Conservation (phyloP, 345 rosid species). For the Zanthoxylum bungeanum region DNA sequence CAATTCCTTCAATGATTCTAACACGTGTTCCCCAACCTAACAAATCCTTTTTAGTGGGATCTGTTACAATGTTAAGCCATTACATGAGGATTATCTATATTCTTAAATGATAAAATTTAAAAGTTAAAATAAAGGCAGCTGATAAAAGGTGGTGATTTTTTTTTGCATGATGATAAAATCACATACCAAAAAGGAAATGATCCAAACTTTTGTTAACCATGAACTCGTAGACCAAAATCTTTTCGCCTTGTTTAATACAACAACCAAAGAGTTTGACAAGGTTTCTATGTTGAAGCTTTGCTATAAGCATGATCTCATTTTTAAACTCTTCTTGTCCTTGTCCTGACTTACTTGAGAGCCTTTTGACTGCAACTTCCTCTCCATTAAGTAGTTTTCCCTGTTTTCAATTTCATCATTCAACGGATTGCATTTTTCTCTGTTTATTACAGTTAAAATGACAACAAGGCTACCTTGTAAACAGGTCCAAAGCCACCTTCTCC, state of each 20-base stretch:
- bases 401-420: not conserved
- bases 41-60: not conserved
- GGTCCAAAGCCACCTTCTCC: not conserved
- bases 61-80: not conserved
- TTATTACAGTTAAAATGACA: not conserved
- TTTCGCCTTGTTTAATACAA: not conserved
- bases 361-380: not conserved
- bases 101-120: not conserved
- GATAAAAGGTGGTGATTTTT: not conserved
- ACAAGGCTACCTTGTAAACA: not conserved
- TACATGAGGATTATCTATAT: too few relatives aligned
- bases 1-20: not conserved
- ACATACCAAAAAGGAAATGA: not conserved
- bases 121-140: too few relatives aligned
- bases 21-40: not conserved
- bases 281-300: not conserved
- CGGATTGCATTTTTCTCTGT: not conserved
- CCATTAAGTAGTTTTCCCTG: not conserved
- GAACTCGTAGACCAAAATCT: not conserved
- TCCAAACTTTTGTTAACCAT: not conserved
- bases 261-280: not conserved
- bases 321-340: not conserved
- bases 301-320: not conserved
- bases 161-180: not conserved
- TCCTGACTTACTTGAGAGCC: not conserved